Conservation (phyloP, 352 stramenopile genomes). For the Phytophthora quininea region DNA sequence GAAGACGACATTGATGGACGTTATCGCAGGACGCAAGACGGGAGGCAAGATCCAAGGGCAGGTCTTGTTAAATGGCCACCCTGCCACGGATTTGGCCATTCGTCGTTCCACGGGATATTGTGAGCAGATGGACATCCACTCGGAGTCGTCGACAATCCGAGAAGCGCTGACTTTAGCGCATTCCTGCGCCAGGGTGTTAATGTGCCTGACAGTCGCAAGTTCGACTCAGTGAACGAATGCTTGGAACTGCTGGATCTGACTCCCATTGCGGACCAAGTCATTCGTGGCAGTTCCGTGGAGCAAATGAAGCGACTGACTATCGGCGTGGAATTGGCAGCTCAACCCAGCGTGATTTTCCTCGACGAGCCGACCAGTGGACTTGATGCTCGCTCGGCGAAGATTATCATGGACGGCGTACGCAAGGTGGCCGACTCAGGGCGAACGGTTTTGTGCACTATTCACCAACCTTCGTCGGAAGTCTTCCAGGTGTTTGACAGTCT, state of each 20-base stretch:
- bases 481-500: background rate
- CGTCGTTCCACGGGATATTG: constrained; percentile 43
- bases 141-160: constrained; percentile 11
- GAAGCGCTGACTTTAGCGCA: background rate
- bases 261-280: background rate
- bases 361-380: background rate
- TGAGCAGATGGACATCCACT: constrained; percentile 90
- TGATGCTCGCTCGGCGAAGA: background rate
- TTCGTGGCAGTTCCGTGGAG: background rate
- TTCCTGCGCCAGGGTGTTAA: background rate
- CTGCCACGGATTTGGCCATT: background rate
- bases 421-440: background rate
- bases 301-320: background rate
- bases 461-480: background rate
- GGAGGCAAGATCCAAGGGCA: background rate
- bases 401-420: background rate
- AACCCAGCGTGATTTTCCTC: background rate
- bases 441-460: background rate
- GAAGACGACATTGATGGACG: background rate
- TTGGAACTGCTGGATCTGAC: background rate
- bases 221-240: background rate
- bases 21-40: background rate
- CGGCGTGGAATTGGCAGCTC: background rate
- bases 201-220: background rate
- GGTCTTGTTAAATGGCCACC: background rate